Conservation (phyloP, 257 asterid genomes). For the Dorcoceras hygrometricum region DNA sequence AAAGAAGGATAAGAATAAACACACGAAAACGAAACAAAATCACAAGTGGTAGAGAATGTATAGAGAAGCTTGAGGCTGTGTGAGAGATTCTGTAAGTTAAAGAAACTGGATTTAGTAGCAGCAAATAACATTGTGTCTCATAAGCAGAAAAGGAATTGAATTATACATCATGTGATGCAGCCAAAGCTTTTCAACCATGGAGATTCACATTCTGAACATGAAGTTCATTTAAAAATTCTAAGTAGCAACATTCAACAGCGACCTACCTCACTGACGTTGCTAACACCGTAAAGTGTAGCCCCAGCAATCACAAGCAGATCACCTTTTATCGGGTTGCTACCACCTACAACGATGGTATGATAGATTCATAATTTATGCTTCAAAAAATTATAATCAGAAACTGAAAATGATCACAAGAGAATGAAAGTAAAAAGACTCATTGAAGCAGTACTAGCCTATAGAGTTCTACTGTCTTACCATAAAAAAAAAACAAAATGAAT, state of each 20-base stretch:
- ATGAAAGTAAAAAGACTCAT: not conserved
- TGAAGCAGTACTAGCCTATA: not conserved
- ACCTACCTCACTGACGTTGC: constrained; percentile 85
- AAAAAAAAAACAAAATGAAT: not conserved
- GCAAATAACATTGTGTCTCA: not conserved
- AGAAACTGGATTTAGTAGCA: not conserved
- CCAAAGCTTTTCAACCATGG: constrained; percentile 8
- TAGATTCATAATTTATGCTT: constrained; percentile 10
- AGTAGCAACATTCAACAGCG: constrained; percentile 12
- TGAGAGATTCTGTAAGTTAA: not conserved
- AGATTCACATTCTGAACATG: constrained; percentile 7
- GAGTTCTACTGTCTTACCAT: not conserved
- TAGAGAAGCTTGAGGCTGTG: not conserved
- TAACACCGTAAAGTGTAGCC: constrained; percentile 81
- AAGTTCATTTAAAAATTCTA: constrained; percentile 8
- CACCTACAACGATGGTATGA: constrained; percentile 42
- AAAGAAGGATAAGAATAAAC: not conserved
- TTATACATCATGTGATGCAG: not conserved
- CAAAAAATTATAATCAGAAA: constrained; percentile 18
- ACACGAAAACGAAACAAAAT: not conserved
- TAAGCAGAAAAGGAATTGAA: constrained; percentile 1
- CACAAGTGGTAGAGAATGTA: not conserved
- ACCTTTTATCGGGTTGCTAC: constrained; percentile 79
- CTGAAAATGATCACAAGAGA: not conserved
- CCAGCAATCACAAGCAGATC: constrained; percentile 82